Evolutionary conservation across 768 basidiomycete genomes (phyloP).

Genomic region (Hysterangium stoloniferum): DNA sequence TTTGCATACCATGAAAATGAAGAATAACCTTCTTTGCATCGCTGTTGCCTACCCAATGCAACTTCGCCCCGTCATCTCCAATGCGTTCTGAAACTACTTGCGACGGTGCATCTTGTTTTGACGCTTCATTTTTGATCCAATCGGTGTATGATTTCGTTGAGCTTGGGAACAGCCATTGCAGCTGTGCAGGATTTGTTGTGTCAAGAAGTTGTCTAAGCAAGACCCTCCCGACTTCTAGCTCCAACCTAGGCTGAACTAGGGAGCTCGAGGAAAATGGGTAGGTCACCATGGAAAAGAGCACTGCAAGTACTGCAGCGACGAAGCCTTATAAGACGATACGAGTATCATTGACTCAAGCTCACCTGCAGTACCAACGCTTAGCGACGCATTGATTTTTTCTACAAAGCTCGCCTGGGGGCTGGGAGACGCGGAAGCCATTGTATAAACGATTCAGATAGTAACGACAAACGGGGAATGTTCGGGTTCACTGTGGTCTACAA

Average conservation of each 20-base stretch:
- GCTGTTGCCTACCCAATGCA: constrained; percentile 7
- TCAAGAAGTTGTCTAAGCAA: neutral
- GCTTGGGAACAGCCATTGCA: neutral
- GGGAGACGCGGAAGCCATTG: no score
- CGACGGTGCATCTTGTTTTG: neutral
- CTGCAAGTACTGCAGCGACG: no score
- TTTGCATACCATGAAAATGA: constrained; percentile 4
- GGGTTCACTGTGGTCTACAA: no score
- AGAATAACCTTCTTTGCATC: constrained; percentile 4
- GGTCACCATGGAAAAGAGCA: neutral
- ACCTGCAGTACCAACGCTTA: no score
- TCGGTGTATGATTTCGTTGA: neutral
- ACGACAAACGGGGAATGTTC: no score
- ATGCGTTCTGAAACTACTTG: neutral
- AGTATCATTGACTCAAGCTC: no score
- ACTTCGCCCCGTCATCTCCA: constrained; percentile 1
- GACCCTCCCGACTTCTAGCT: neutral
- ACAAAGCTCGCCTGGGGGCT: no score
- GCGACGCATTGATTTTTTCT: no score
- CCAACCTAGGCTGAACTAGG: neutral
- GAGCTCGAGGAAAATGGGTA: neutral
- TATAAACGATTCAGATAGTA: no score
- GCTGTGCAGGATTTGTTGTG: neutral
- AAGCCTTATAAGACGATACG: no score
- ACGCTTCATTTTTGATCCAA: constrained; percentile 2